Conservation (phyloP, 495 filamentous ascomycete genomes). For the Pseudevernia furfuracea region DNA sequence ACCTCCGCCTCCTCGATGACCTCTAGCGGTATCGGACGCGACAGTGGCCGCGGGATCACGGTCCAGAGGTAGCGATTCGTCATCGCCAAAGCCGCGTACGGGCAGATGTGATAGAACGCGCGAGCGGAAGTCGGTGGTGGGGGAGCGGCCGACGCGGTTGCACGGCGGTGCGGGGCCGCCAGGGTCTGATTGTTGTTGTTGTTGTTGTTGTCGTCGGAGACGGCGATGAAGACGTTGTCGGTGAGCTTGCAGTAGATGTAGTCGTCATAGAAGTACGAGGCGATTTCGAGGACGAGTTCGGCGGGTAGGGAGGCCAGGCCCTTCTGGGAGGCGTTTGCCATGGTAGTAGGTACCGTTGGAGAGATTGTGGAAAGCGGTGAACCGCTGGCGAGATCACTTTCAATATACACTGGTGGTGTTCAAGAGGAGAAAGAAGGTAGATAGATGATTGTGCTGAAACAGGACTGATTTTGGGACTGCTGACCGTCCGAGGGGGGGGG, state of each 20-base stretch:
- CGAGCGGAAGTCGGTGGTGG: background rate
- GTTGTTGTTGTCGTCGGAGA: too few species aligned
- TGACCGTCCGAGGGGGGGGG: slow-evolving; percentile 57
- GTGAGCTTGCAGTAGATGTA: background rate
- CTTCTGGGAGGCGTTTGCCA: too few species aligned
- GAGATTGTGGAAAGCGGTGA: too few species aligned
- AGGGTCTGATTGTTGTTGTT: too few species aligned
- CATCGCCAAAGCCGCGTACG: slow-evolving; percentile 3
- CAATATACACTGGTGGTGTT: slow-evolving; percentile 57
- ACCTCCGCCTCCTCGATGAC: background rate
- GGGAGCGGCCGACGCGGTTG: too few species aligned
- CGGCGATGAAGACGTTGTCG: background rate
- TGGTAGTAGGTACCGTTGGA: too few species aligned
- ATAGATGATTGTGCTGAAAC: slow-evolving; percentile 43
- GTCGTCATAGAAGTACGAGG: background rate
- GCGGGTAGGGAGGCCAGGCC: background rate
- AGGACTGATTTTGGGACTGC: slow-evolving; percentile 54
- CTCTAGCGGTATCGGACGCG: background rate
- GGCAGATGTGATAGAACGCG: background rate
- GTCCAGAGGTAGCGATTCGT: background rate
- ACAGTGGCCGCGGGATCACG: background rate
- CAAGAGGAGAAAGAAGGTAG: slow-evolving; percentile 45
- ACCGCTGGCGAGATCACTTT: too few species aligned
- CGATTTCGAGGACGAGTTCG: slow-evolving; percentile 2
- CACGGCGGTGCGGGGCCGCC: too few species aligned